Evolutionary conservation across 257 asterid species (phyloP).

Genomic region (Primulina tabacum): DNA sequence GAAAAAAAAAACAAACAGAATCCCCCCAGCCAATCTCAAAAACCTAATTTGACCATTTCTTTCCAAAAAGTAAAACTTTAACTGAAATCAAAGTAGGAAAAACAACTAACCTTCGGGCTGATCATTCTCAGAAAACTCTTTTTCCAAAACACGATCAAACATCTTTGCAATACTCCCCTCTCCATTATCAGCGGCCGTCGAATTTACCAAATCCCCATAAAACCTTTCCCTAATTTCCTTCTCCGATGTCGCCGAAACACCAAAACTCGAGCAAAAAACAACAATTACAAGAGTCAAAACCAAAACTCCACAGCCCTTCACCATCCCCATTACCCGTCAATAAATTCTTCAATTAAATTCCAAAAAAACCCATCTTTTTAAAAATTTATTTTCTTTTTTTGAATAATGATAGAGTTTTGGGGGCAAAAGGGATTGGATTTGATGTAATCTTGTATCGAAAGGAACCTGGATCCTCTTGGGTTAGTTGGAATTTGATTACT

Average conservation of each 20-base stretch:
- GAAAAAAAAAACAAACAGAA: too few relatives aligned
- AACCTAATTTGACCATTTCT: not conserved
- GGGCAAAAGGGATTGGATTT: not conserved
- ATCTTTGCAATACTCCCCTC: slow-evolving; percentile 82
- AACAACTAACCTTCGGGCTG: slow-evolving; percentile 64
- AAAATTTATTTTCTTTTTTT: not conserved
- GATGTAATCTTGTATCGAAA: slow-evolving; percentile 25
- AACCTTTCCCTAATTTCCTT: slow-evolving; percentile 75
- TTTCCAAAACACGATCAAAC: slow-evolving; percentile 93
- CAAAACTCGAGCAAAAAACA: slow-evolving; percentile 28
- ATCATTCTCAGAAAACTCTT: slow-evolving; percentile 89
- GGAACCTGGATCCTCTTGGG: slow-evolving; percentile 16
- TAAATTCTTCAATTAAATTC: not conserved
- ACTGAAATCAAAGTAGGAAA: not conserved
- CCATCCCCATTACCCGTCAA: slow-evolving; percentile 34
- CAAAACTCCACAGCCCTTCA: slow-evolving; percentile 29
- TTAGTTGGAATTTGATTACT: slow-evolving; percentile 4
- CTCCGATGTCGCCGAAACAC: slow-evolving; percentile 61
- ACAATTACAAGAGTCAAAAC: slow-evolving; percentile 28
- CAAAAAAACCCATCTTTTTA: not conserved
- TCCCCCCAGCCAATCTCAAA: not conserved
- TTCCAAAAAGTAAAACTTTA: too few relatives aligned
- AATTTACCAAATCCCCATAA: slow-evolving; percentile 77
- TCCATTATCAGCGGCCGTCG: slow-evolving; percentile 54
- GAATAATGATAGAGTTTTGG: not conserved